A percentile compares a stretch with the other conserved stretches of the same genome.
These are phyloP conservation scores for Coniochaeta ligniaria DNA, from an alignment of 2,329 filamentous ascomycete species.

Conservation along the genomic window DNA sequence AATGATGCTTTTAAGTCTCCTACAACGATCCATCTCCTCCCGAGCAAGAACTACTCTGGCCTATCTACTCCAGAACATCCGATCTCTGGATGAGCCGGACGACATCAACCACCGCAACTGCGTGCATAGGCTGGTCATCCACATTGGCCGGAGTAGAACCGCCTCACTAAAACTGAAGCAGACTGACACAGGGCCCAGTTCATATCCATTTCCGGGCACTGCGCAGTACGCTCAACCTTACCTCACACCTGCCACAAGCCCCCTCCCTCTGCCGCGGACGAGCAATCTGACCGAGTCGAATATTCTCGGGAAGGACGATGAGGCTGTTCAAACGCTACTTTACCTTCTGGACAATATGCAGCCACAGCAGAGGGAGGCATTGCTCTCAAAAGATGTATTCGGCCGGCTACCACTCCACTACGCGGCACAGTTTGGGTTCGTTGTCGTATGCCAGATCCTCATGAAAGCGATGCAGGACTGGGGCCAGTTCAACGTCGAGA, in stretches of 20 bases:
- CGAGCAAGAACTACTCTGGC: slow-evolving; percentile 63
- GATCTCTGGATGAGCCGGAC: slow-evolving; percentile 73
- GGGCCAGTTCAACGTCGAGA: slow-evolving; percentile 75
- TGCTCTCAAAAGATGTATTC: slow-evolving; percentile 67
- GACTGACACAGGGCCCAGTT: slow-evolving; percentile 40
- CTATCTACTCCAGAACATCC: slow-evolving; percentile 61
- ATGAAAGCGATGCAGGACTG: slow-evolving; percentile 86
- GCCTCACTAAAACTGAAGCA: slow-evolving; percentile 26
- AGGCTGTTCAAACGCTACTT: slow-evolving; percentile 61
- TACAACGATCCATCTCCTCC: slow-evolving; percentile 70
- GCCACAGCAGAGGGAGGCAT: slow-evolving; percentile 57
- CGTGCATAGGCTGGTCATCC: slow-evolving; percentile 85
- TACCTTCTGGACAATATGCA: slow-evolving; percentile 62
- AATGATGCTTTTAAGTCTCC: slow-evolving; percentile 66
- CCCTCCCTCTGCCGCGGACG: slow-evolving; percentile 52
- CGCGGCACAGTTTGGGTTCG: slow-evolving; percentile 89
- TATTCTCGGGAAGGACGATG: slow-evolving; percentile 61
- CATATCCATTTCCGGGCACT: slow-evolving; percentile 40
- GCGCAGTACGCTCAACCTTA: slow-evolving; percentile 60
- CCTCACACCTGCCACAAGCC: slow-evolving; percentile 70
- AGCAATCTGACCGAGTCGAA: slow-evolving; percentile 62
- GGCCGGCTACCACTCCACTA: slow-evolving; percentile 87
- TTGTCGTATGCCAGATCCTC: slow-evolving; percentile 80
- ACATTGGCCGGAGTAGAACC: slow-evolving; percentile 72
- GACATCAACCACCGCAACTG: slow-evolving; percentile 94